Base-by-base conservation (phyloP, 495 filamentous ascomycete species). In the Penicillium bialowiezense region DNA sequence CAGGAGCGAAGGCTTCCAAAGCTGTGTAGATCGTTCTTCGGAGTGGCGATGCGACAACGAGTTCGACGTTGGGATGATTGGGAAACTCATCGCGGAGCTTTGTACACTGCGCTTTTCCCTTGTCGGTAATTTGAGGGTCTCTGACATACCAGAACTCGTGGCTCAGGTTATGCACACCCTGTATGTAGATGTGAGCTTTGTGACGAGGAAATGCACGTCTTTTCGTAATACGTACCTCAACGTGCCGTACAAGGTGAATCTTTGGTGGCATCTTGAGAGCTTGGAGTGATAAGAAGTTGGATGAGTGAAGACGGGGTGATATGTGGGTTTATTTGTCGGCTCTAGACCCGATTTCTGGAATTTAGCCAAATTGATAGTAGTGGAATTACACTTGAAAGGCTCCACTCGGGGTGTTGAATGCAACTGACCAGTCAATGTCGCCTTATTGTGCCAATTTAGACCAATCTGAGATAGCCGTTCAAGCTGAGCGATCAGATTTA, bases 151-250 rank as follows among this genome's bases (percentile, higher is more conserved):
- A 81, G 65, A 87, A 85, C 36, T 69, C 76, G 10, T 51, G 42
- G 33, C 56, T 69, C 56, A 91, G 77, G 67, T 95, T 92, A 72
- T 93, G 89, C 54, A 75, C 75, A 59, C 87, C 88, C 70, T 90
- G 78, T 50, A 28, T 32, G 29, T 14, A 15, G 4, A 35, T 15
- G 41, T 54, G 6, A 46, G 41, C 17, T 39, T n/a, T 10, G 15
- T 46, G 20, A 45, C n/a, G 33, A 33, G 20, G 10, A 15, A 7
- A 14, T 10, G 6, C 20, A 28, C 7, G n/a, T 35, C 4, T 1
- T 1, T 12, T 21, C 19, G 15, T 7, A 39, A 19, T n/a, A 24
- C 32, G 17, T 23, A 68, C 68, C 50, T 72, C 59, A 33, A 66
- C 69, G 46, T 73, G 70, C n/a, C 70, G 64, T 31, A 73, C 57